Base-by-base conservation (phyloP, 768 basidiomycete species). In the Hemileccinum impolitum region DNA sequence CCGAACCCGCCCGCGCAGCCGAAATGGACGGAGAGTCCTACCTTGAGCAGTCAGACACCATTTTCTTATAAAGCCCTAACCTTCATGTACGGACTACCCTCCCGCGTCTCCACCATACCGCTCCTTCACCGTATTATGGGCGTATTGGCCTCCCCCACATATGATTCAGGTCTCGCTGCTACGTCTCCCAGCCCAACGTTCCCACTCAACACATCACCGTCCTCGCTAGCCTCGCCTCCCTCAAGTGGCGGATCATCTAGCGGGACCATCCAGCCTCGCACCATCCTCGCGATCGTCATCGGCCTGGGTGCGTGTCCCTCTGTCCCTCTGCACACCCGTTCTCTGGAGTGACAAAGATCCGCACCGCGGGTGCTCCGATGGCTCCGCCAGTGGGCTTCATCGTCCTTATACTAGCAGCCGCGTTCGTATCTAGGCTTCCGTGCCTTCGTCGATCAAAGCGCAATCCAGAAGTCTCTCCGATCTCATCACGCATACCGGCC, bases 301-400 rank as follows among this genome's bases (percentile, higher is more conserved):
- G 48, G 60, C 12, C 15, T 56, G 30, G 48, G 60, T 61, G 23
- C 3, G 57, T 47, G 18, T 41, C 31, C 25, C 9, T 48, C 31
- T 40, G 17, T 26, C 21, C 5, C 7, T 23, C 23, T 23, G 23
- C 23, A 12, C 13, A 1, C 12, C 6, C 1, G 17, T 36, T 36
- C 39, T 30, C 9, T 21, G 7, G 41, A 45, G 5, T 49, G 36
- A 51, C 28, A 30, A 12, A 30, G 23, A 23, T 23, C 23, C 23
- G 23, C 23, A 3, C 23, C 23, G 28, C 28, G 28, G 28, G 28
- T 3, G 23, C 23, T 6, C 23, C 23, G 23, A 6, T 6, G 6
- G 6, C 23, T 23, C 23, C 6, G 28, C 28, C 40, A 62, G 60
- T 54, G 14, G 25, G 39, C 36, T 62, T 60, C 19, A 12, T 42